phyloP scores from a whole-genome alignment of 129 eudicot genomes.

The Solidago caesia region DNA sequence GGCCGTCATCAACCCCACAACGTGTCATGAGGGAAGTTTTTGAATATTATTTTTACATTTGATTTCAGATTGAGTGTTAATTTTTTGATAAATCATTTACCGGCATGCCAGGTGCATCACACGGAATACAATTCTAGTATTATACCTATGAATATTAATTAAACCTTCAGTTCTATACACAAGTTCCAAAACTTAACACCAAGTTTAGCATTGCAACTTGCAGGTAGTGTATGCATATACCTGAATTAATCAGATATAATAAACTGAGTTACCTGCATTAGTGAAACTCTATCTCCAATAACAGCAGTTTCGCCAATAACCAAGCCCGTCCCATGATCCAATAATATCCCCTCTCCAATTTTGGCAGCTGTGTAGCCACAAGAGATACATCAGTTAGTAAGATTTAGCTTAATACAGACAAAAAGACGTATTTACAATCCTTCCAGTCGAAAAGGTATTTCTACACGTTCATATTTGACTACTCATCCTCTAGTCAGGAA shows the following conservation, averaged over 20 bases:
- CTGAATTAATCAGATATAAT: conserved; percentile 6
- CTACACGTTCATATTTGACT: background rate
- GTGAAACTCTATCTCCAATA: conserved; percentile 65
- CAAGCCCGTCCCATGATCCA: conserved; percentile 74
- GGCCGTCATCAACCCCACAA: no score
- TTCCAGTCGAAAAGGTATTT: background rate
- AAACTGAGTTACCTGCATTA: conserved; percentile 52
- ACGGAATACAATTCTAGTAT: background rate
- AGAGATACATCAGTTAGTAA: background rate
- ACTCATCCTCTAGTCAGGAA: background rate
- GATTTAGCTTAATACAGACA: background rate
- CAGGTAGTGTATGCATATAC: conserved; percentile 9
- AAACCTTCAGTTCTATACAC: background rate
- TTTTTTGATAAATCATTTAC: no score
- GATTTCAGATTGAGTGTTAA: no score
- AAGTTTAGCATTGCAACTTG: conserved; percentile 3
- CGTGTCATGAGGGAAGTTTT: no score
- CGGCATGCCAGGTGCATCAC: background rate
- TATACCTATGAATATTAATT: background rate
- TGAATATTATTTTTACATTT: no score
- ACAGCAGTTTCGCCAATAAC: conserved; percentile 84
- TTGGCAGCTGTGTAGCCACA: conserved; percentile 53
- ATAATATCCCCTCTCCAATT: conserved; percentile 71
- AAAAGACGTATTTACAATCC: background rate
- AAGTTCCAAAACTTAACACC: background rate